Conservation (phyloP, 2,329 filamentous ascomycete genomes). For the Mycogone perniciosa region DNA sequence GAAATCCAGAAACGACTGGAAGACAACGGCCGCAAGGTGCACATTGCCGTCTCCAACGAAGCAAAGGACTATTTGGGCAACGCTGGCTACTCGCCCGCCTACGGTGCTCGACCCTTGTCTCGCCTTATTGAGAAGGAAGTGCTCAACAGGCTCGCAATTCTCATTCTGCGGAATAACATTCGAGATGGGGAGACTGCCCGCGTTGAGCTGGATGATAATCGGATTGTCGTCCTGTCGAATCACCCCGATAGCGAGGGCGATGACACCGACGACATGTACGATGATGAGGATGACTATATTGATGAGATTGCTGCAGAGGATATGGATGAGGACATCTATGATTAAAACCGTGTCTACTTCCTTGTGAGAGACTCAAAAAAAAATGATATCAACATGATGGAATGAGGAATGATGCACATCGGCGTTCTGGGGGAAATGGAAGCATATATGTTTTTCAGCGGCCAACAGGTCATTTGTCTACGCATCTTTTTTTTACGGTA, state of each 20-base stretch:
- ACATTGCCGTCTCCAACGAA: constrained; percentile 73
- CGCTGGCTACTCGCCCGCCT: constrained; percentile 90
- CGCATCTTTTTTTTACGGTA: too few relatives aligned
- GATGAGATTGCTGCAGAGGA: constrained; percentile 59
- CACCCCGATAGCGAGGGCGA: constrained; percentile 60
- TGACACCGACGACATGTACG: constrained; percentile 66
- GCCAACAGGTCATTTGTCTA: neutral
- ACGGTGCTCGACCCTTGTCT: constrained; percentile 82
- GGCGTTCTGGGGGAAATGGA: constrained; percentile 4
- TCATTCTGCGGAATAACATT: constrained; percentile 81
- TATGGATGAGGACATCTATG: constrained; percentile 54
- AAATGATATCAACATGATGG: neutral
- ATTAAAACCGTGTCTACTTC: constrained; percentile 22
- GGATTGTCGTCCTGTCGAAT: constrained; percentile 76
- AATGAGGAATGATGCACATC: neutral
- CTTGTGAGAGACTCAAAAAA: neutral
- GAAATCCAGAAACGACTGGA: constrained; percentile 92
- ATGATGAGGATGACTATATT: constrained; percentile 65
- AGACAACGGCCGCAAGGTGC: constrained; percentile 77
- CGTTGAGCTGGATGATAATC: constrained; percentile 72
- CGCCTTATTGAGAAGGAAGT: constrained; percentile 96
- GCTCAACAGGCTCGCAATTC: constrained; percentile 83
- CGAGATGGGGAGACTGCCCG: constrained; percentile 77
- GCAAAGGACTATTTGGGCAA: constrained; percentile 90
- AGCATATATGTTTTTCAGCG: constrained; percentile 1